Conservation (phyloP, 2,329 filamentous ascomycete species). For the Xylaria sp. region DNA sequence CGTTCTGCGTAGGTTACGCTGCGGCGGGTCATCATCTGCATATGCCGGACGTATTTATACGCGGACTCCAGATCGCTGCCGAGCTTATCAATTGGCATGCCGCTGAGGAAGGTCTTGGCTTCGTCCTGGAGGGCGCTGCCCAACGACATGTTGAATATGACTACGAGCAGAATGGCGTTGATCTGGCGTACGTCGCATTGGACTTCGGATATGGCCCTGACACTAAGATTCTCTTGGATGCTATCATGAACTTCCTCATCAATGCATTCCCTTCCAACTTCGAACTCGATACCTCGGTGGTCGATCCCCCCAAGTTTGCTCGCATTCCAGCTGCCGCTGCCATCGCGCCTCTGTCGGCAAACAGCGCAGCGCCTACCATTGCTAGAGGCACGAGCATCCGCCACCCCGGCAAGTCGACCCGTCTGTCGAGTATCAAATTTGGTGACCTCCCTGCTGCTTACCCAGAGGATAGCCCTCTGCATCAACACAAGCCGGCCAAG, state of each 20-base stretch:
- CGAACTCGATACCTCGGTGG: slow-evolving; percentile 53
- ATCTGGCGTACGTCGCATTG: slow-evolving; percentile 20
- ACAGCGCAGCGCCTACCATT: slow-evolving; percentile 41
- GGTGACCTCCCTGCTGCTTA: slow-evolving; percentile 59
- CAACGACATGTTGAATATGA: slow-evolving; percentile 35
- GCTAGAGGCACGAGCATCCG: slow-evolving; percentile 42
- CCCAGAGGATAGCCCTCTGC: slow-evolving; percentile 35
- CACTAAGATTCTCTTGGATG: slow-evolving; percentile 56
- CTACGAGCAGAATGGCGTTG: slow-evolving; percentile 24
- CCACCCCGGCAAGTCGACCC: slow-evolving; percentile 47
- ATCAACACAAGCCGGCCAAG: slow-evolving; percentile 35
- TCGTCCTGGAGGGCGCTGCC: slow-evolving; percentile 51
- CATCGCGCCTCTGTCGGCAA: slow-evolving; percentile 37
- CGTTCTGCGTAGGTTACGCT: slow-evolving; percentile 65
- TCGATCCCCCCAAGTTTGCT: slow-evolving; percentile 41
- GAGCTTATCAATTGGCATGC: slow-evolving; percentile 65
- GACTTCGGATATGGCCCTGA: slow-evolving; percentile 57
- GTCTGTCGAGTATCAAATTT: slow-evolving; percentile 68
- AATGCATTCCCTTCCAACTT: slow-evolving; percentile 64
- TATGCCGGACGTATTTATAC: slow-evolving; percentile 56
- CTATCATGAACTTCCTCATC: slow-evolving; percentile 61
- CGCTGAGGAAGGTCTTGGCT: slow-evolving; percentile 61
- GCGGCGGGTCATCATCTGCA: slow-evolving; percentile 63
- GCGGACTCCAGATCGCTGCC: slow-evolving; percentile 62
- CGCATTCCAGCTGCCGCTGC: slow-evolving; percentile 48